These are phyloP conservation scores for Coprinellus micaceus DNA, from an alignment of 768 basidiomycete species.

Conservation along the genomic window DNA sequence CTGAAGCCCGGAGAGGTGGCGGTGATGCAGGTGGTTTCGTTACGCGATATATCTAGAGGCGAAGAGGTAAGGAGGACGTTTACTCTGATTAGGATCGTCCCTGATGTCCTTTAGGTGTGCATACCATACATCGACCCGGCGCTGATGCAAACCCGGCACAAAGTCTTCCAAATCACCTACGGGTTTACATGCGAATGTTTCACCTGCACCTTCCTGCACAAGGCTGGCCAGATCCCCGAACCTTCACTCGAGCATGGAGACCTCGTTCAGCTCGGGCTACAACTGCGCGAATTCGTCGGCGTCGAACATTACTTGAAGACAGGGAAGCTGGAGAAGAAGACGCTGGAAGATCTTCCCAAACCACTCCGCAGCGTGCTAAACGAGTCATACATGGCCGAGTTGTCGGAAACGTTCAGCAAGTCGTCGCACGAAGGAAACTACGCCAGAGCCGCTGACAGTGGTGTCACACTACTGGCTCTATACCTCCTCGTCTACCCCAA, in stretches of 20 bases:
- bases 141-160: constrained; percentile 54
- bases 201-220: constrained; percentile 48
- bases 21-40: constrained; percentile 61
- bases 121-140: constrained; percentile 80
- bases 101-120: constrained; percentile 46
- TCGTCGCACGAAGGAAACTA: constrained; percentile 67
- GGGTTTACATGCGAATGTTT: constrained; percentile 63
- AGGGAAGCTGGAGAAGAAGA: constrained; percentile 26
- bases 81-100: background rate
- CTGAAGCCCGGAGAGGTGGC: constrained; percentile 36
- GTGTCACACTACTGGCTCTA: constrained; percentile 57
- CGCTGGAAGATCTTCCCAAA: constrained; percentile 36
- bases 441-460: constrained; percentile 47
- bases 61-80: constrained; percentile 65
- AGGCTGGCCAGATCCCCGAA: constrained; percentile 33
- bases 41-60: constrained; percentile 49
- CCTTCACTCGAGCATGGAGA: constrained; percentile 34
- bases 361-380: constrained; percentile 43
- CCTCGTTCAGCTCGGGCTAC: constrained; percentile 24
- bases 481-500: constrained; percentile 70
- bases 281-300: constrained; percentile 38
- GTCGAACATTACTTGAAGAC: constrained; percentile 20
- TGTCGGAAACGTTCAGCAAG: constrained; percentile 64
- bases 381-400: constrained; percentile 51
- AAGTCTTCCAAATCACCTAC: constrained; percentile 58